A percentile compares a stretch with the other conserved stretches of the same genome.
Conservation (phyloP, 371 early-diverging fungal genomes). For the Choanephora cucurbitarum region DNA sequence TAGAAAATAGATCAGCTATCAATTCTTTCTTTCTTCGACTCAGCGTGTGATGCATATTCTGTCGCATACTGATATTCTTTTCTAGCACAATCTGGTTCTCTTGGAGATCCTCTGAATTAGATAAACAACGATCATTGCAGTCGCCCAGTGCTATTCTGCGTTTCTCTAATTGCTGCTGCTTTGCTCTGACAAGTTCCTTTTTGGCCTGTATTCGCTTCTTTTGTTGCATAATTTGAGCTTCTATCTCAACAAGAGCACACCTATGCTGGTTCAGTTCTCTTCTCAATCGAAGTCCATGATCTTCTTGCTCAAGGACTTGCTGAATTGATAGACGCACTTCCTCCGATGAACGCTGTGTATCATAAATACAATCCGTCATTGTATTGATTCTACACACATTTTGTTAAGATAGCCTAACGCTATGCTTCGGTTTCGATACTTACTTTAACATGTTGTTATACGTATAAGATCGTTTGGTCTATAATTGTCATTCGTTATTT, state of each 20-base stretch:
- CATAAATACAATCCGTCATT: conserved; percentile 57
- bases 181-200: neutral
- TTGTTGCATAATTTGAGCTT: conserved; percentile 18
- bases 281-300: conserved; percentile 44
- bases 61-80: conserved; percentile 52
- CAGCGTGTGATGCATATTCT: conserved; percentile 39
- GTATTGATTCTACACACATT: conserved; percentile 42
- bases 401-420: neutral
- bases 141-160: conserved; percentile 17
- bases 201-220: conserved; percentile 14
- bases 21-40: conserved; percentile 55
- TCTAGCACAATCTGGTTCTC: conserved; percentile 45
- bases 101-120: conserved; percentile 41
- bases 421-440: neutral
- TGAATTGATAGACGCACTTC: conserved; percentile 52
- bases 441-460: conserved; percentile 55
- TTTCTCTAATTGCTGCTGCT: conserved; percentile 13
- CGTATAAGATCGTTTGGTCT: conserved; percentile 54
- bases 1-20: conserved; percentile 60
- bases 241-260: conserved; percentile 14
- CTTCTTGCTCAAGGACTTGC: conserved; percentile 37
- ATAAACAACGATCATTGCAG: conserved; percentile 33
- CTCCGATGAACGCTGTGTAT: conserved; percentile 53
- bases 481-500: too few species aligned
- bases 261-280: conserved; percentile 30